Percentiles rank a stretch among this genome's conserved stretches.
phyloP scores from a whole-genome alignment of 495 filamentous ascomycete species.

The Daldinia concentrica region DNA sequence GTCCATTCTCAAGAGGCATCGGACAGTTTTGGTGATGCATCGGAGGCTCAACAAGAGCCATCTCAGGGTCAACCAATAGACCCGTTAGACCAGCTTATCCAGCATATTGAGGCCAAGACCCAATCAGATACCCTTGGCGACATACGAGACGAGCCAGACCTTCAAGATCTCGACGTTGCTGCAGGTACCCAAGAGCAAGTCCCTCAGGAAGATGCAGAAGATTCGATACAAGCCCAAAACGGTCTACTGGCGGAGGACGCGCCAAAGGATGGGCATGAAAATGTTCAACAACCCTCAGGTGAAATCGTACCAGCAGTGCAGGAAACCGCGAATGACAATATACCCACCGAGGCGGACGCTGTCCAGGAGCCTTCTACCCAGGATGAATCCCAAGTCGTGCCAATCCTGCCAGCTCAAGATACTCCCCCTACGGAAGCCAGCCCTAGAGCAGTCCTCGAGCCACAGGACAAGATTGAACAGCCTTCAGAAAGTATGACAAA shows the following conservation, averaged over 20 bases:
- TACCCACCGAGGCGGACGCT: slow-evolving; percentile 5
- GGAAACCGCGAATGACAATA: slow-evolving; percentile 3
- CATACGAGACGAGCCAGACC: background rate
- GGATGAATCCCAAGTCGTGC: slow-evolving; percentile 10
- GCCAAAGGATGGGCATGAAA: slow-evolving; percentile 1
- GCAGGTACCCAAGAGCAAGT: background rate
- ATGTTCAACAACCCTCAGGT: background rate
- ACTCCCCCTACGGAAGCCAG: slow-evolving; percentile 6
- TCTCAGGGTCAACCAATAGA: slow-evolving; percentile 11
- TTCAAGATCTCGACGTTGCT: slow-evolving; percentile 1
- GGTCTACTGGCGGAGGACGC: background rate
- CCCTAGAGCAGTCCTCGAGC: background rate
- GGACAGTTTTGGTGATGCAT: background rate
- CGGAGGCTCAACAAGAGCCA: slow-evolving; percentile 4
- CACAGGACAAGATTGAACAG: slow-evolving; percentile 3
- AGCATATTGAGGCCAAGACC: slow-evolving; percentile 14
- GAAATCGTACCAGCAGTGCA: slow-evolving; percentile 9
- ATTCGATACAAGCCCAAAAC: background rate
- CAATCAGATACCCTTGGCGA: background rate
- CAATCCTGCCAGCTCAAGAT: slow-evolving; percentile 9
- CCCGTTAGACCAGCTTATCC: slow-evolving; percentile 20
- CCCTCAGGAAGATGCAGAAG: background rate
- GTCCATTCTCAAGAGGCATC: slow-evolving; percentile 8
- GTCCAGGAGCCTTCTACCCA: slow-evolving; percentile 1
- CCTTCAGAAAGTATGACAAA: slow-evolving; percentile 4